Percentiles rank a stretch among this genome's conserved stretches.
Evolutionary conservation across 768 basidiomycete species (phyloP).

Genomic region (Russula sp.): DNA sequence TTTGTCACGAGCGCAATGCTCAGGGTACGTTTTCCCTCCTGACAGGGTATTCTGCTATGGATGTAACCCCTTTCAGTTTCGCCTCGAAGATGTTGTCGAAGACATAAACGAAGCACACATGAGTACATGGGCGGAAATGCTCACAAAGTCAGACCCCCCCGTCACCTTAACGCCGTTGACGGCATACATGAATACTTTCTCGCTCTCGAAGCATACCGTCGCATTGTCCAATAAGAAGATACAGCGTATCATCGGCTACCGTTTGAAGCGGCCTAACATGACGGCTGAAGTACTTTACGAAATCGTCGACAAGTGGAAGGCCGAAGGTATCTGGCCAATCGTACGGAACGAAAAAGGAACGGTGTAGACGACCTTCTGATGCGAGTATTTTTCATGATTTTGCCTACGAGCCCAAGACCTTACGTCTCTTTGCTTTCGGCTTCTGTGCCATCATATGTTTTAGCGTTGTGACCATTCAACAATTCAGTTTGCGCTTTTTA

Average conservation of each 20-base stretch:
- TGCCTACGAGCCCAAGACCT: conserved; percentile 18
- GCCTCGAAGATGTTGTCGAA: conserved; percentile 67
- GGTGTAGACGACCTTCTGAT: conserved; percentile 16
- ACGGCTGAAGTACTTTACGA: conserved; percentile 60
- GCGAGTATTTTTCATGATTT: conserved; percentile 25
- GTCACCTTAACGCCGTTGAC: conserved; percentile 67
- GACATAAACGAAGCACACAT: conserved; percentile 86
- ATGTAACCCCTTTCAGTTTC: conserved; percentile 44
- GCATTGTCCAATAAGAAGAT: conserved; percentile 71
- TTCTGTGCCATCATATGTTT: conserved; percentile 1
- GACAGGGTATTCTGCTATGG: conserved; percentile 5
- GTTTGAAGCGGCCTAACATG: conserved; percentile 60
- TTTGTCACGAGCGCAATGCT: conserved; percentile 62
- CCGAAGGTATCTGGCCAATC: conserved; percentile 54
- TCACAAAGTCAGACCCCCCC: conserved; percentile 65
- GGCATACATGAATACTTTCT: conserved; percentile 76
- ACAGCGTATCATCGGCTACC: conserved; percentile 68
- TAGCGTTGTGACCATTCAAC: conserved; percentile 1
- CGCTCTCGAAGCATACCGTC: conserved; percentile 65
- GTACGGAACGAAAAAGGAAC: conserved; percentile 23
- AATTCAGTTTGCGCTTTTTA: conserved; percentile 13
- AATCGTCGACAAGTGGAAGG: conserved; percentile 77
- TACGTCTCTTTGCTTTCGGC: conserved; percentile 12
- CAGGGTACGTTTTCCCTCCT: conserved; percentile 46
- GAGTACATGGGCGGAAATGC: conserved; percentile 79